Evolutionary conservation across 2,329 filamentous ascomycete species (phyloP).

Genomic region (Penicillium italicum): DNA sequence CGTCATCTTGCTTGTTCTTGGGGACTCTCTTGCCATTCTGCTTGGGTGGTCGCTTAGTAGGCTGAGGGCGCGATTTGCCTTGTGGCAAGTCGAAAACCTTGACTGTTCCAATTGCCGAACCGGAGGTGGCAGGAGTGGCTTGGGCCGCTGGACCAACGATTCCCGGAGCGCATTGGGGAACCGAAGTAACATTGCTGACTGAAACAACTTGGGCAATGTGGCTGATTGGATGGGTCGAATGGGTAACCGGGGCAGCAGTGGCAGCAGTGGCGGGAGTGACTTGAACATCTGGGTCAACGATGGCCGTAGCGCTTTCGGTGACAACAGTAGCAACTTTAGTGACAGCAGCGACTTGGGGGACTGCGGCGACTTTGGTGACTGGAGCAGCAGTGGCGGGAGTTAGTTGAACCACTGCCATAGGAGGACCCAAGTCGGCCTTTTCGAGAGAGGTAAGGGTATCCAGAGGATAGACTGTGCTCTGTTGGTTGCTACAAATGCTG

Average conservation of each 20-base stretch:
- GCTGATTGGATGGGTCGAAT: not conserved
- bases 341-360: not conserved
- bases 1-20: not conserved
- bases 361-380: too few species aligned
- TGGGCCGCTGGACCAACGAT: not conserved
- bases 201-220: not conserved
- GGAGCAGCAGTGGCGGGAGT: not conserved
- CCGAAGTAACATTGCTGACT: not conserved
- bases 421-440: not conserved
- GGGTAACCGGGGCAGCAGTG: not conserved
- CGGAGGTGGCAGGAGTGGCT: not conserved
- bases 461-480: not conserved
- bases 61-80: not conserved
- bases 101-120: not conserved
- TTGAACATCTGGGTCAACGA: not conserved
- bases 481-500: not conserved
- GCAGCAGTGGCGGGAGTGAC: not conserved
- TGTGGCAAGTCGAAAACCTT: not conserved
- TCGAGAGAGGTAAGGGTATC: not conserved
- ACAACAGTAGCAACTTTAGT: not conserved
- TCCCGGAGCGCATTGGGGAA: not conserved
- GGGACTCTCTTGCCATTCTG: not conserved
- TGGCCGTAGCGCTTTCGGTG: not conserved
- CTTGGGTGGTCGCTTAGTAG: not conserved
- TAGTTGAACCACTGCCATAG: not conserved